phyloP scores from a whole-genome alignment of 495 filamentous ascomycete species.

The Echria macrotheca region DNA sequence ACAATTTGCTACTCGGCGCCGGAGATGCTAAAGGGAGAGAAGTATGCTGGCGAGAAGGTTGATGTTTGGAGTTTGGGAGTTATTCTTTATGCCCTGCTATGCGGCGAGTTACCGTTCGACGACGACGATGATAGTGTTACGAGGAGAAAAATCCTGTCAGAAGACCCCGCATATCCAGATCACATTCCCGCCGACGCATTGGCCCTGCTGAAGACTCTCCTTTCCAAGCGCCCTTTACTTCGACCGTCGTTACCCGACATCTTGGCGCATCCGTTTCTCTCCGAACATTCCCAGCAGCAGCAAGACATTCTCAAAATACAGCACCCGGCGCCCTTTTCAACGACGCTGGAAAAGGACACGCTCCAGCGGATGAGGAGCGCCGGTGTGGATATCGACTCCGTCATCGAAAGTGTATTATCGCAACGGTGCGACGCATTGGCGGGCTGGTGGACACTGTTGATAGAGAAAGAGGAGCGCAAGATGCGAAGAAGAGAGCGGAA shows the following conservation, averaged over 20 bases:
- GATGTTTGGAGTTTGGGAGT: conserved; percentile 98
- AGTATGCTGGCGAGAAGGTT: conserved; percentile 95
- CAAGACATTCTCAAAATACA: conserved; percentile 83
- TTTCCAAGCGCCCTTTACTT: conserved; percentile 83
- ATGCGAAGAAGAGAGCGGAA: conserved; percentile 76
- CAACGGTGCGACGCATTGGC: conserved; percentile 84
- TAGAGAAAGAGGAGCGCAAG: conserved; percentile 95
- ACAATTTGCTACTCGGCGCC: conserved; percentile 97
- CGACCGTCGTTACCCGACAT: conserved; percentile 85
- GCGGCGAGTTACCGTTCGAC: conserved; percentile 91
- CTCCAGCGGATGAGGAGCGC: conserved; percentile 91
- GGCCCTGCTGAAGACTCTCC: conserved; percentile 64
- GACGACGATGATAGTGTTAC: conserved; percentile 87
- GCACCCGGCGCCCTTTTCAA: conserved; percentile 80
- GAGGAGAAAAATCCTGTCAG: conserved; percentile 73
- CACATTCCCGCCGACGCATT: conserved; percentile 72
- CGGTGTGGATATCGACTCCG: conserved; percentile 87
- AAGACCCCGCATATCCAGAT: conserved; percentile 80
- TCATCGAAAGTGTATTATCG: conserved; percentile 89
- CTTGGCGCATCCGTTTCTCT: conserved; percentile 79
- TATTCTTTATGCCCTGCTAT: conserved; percentile 88
- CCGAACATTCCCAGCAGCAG: conserved; percentile 83
- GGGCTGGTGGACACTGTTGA: conserved; percentile 92
- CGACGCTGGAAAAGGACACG: conserved; percentile 82
- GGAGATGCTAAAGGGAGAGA: conserved; percentile 97